A percentile compares a stretch with the other conserved stretches of the same genome.
Conservation (phyloP, 2,329 filamentous ascomycete species). For the Cercospora sojina region DNA sequence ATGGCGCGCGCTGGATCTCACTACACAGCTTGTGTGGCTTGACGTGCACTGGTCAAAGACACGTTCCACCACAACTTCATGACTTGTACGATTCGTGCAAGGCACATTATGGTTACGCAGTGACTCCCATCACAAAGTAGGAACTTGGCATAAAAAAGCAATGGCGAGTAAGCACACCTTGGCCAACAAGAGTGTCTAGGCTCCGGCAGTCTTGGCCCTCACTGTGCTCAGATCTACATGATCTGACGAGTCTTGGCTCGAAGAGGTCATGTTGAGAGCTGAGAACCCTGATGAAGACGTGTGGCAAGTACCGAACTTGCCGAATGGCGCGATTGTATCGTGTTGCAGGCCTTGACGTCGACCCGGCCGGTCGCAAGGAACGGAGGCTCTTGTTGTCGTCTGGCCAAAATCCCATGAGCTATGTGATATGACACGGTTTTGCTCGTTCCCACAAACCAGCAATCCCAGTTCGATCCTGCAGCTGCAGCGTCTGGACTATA, state of each 20-base stretch:
- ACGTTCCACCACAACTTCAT: not conserved
- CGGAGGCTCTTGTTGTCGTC: not conserved
- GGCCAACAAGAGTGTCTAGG: not conserved
- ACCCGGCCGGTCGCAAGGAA: not conserved
- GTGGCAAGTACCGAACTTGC: not conserved
- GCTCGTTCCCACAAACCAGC: not conserved
- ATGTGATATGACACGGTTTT: not conserved
- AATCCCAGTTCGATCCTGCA: not conserved
- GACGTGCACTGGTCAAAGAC: not conserved
- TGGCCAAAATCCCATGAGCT: not conserved
- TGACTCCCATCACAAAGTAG: not conserved
- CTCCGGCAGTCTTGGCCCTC: not conserved
- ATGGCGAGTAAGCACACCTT: not conserved
- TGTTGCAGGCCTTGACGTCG: not conserved
- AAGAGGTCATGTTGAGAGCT: not conserved
- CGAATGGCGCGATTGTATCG: not conserved
- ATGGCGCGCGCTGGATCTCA: not conserved
- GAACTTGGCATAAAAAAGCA: not conserved
- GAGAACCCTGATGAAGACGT: not conserved
- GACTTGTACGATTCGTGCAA: not conserved
- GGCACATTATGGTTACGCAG: not conserved
- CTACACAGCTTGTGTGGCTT: not conserved
- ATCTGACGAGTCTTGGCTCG: not conserved
- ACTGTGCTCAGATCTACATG: not conserved
- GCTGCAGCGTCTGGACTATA: not conserved